Conservation (phyloP, 2,329 filamentous ascomycete species). For the Botrytis squamosa region DNA sequence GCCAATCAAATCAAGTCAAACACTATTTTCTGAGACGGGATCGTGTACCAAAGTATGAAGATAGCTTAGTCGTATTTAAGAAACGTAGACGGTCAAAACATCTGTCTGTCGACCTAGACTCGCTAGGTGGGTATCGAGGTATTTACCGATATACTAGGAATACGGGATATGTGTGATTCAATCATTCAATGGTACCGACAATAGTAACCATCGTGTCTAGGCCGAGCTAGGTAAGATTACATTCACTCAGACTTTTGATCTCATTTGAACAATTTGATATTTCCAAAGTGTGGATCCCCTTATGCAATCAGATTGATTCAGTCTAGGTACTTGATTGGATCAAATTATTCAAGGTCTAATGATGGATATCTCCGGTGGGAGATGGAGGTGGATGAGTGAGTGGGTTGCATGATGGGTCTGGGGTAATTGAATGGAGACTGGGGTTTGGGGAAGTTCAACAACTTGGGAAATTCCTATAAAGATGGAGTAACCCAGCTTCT, state of each 20-base stretch:
- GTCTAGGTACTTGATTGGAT: not conserved
- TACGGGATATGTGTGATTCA: not conserved
- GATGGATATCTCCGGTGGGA: not conserved
- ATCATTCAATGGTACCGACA: not conserved
- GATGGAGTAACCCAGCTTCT: not conserved
- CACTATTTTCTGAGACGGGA: not conserved
- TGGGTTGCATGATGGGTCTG: not conserved
- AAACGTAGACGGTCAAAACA: not conserved
- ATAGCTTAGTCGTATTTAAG: not conserved
- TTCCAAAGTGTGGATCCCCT: not conserved
- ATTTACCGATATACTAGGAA: not conserved
- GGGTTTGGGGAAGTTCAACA: not conserved
- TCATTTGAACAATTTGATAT: not conserved
- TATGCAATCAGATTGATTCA: not conserved
- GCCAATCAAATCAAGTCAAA: not conserved
- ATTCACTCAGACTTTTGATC: not conserved
- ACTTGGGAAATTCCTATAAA: slow-evolving; percentile 5
- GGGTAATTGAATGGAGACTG: not conserved
- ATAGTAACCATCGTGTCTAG: not conserved
- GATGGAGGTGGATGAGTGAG: not conserved
- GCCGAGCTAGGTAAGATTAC: not conserved
- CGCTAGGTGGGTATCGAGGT: too few relatives aligned
- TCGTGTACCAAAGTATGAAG: not conserved
- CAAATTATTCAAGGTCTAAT: not conserved
- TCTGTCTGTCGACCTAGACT: not conserved